phyloP scores from a whole-genome alignment of 805 yeast genomes.

The Lipomyces kockii region DNA sequence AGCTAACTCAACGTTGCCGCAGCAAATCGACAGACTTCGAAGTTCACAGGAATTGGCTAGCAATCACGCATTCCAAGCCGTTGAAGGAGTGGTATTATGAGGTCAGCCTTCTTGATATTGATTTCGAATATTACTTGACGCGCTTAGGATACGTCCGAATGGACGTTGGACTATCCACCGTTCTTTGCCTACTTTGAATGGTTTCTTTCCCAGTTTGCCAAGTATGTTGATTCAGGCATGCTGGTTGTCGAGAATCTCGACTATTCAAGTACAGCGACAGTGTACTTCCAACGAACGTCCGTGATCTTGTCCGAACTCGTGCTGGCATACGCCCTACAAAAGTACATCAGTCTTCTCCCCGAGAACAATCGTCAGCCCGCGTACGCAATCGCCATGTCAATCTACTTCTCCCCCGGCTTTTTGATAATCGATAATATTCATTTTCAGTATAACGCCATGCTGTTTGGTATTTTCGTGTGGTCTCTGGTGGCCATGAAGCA shows the following conservation, averaged over 20 bases:
- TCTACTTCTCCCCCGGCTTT: conserved; percentile 87
- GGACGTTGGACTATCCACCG: conserved; percentile 98
- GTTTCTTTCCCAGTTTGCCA: conserved; percentile 59
- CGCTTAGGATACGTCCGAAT: conserved; percentile 61
- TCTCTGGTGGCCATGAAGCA: conserved; percentile 74
- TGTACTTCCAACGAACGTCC: conserved; percentile 74
- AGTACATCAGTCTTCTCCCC: conserved; percentile 17
- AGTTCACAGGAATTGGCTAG: conserved; percentile 96
- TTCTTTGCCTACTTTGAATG: conserved; percentile 96
- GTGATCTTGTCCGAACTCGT: conserved; percentile 79
- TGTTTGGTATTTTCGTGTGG: conserved; percentile 80
- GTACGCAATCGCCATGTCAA: conserved; percentile 78
- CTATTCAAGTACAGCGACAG: conserved; percentile 33
- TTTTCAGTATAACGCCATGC: conserved; percentile 94
- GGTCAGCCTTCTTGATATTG: neutral
- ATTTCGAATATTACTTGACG: neutral
- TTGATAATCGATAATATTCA: conserved; percentile 92
- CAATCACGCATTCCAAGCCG: conserved; percentile 80
- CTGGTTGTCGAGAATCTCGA: conserved; percentile 32
- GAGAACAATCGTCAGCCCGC: conserved; percentile 51
- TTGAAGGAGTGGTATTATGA: conserved; percentile 82
- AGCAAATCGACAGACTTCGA: conserved; percentile 86
- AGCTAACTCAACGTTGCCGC: neutral
- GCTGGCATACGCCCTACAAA: conserved; percentile 68
- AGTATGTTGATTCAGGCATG: conserved; percentile 36